A percentile compares a stretch with the other conserved stretches of the same genome.
Evolutionary conservation across 2,329 filamentous ascomycete genomes (phyloP).

Genomic region (Aureobasidium mangrovei): DNA sequence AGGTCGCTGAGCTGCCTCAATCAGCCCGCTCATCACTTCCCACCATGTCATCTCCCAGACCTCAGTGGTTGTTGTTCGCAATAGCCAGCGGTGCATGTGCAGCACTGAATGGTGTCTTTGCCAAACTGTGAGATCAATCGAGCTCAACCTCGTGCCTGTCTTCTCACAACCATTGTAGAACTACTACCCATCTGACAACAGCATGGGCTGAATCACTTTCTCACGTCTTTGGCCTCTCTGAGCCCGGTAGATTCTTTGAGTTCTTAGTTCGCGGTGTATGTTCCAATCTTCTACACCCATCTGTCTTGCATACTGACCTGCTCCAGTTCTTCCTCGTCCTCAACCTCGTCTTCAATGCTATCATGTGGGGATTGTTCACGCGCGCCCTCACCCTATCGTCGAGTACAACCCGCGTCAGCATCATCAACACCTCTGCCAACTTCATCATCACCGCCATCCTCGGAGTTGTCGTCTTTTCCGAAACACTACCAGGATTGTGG

Average conservation of each 20-base stretch:
- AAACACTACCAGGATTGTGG: conserved; percentile 64
- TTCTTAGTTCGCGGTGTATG: conserved; percentile 43
- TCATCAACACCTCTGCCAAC: conserved; percentile 75
- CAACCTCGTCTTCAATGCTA: conserved; percentile 65
- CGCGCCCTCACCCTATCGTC: conserved; percentile 63
- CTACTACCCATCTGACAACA: conserved; percentile 52
- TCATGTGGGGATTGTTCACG: conserved; percentile 83
- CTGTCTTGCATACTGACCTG: neutral
- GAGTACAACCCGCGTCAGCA: conserved; percentile 70
- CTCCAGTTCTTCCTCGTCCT: conserved; percentile 62
- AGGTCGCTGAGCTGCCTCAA: neutral
- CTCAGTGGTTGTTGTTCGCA: conserved; percentile 54
- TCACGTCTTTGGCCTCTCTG: conserved; percentile 36
- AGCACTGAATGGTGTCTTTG: conserved; percentile 74
- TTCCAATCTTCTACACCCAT: conserved; percentile 14
- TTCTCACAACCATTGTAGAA: conserved; percentile 33
- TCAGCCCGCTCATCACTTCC: neutral
- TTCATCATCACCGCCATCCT: conserved; percentile 70
- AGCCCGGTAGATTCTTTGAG: conserved; percentile 41
- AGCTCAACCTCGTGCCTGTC: neutral
- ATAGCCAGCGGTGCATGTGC: conserved; percentile 68
- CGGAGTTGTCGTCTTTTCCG: conserved; percentile 61
- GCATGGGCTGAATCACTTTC: conserved; percentile 44
- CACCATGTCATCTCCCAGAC: conserved; percentile 5
- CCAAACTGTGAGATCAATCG: conserved; percentile 56